Evolutionary conservation across 2,329 filamentous ascomycete species (phyloP).

Genomic region (Cordyceps farinosa): DNA sequence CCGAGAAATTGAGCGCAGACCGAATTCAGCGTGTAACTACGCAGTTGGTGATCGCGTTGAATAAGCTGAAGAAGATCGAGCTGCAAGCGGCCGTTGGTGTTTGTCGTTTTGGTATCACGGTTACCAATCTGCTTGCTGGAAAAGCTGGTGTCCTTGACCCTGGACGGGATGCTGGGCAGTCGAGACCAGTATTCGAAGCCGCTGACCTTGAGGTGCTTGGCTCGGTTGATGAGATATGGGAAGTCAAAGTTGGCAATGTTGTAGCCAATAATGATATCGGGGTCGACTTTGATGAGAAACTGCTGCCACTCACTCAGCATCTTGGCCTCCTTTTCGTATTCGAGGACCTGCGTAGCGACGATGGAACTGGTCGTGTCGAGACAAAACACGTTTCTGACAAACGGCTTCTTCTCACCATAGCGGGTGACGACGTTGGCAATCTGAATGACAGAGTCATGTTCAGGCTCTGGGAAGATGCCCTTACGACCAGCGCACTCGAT

Average conservation of each 20-base stretch:
- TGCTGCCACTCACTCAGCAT: constrained; percentile 93
- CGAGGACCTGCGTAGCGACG: constrained; percentile 88
- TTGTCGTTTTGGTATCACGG: constrained; percentile 89
- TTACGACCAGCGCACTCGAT: constrained; percentile 98
- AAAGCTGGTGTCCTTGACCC: constrained; percentile 76
- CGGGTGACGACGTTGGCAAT: constrained; percentile 94
- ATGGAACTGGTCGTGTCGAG: constrained; percentile 89
- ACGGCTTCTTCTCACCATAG: constrained; percentile 94
- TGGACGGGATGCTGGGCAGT: constrained; percentile 66
- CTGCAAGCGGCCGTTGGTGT: constrained; percentile 90
- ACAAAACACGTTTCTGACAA: constrained; percentile 94
- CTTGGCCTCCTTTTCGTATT: constrained; percentile 75
- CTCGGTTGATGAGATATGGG: constrained; percentile 86
- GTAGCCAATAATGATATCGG: constrained; percentile 97
- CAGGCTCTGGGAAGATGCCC: constrained; percentile 92
- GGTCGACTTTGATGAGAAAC: constrained; percentile 85
- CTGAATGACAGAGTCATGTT: constrained; percentile 91
- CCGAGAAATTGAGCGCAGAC: constrained; percentile 92
- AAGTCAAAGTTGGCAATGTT: constrained; percentile 99
- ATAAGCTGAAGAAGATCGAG: constrained; percentile 92
- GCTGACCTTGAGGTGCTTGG: constrained; percentile 73
- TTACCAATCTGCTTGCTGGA: constrained; percentile 98
- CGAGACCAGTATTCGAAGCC: constrained; percentile 87
- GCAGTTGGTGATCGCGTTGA: constrained; percentile 88
- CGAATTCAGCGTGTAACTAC: constrained; percentile 96